Base-by-base conservation (phyloP, 345 rosid genomes). In the Odontarrhena argentea region DNA sequence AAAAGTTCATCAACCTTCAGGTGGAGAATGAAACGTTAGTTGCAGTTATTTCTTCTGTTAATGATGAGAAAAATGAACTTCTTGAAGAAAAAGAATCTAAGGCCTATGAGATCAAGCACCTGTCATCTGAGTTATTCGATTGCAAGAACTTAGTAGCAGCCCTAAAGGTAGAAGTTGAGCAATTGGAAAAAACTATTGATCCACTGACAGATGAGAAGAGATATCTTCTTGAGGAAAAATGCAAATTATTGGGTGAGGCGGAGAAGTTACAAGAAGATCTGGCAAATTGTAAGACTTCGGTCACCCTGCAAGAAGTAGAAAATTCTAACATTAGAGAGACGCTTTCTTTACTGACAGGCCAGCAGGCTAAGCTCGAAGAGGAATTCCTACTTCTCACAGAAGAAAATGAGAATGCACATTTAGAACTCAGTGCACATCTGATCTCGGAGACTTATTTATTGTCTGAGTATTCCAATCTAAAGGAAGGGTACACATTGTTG, bases 21-120 rank as follows among this genome's bases (percentile, higher is more conserved):
- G 71, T 69, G 69, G 93, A 86, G 82, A 87, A 85, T 77, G 85
- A 82, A 66, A 81, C 76, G 35, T 73, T 89, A 66, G 70, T 65
- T 54, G 78, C 60, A 37, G 47, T 55, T 50, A 63, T 83, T 77
- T 75, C 80, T 60, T 87, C 67, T 6, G 67, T 63, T 67, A 74
- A 74, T 42, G 86, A 82, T 60, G 87, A 85, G 82, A 83, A 75
- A 70, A 77, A 76, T 48, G 78, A 57, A 60, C 75, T 80, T 45
- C 63, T 63, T 48, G 89, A 78, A 60, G 86, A 83, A 76, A 85
- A 76, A 28, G 76, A 77, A 63, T 72, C 70, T 54, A 63, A 40
- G 43, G 51, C 69, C 44, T 30, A 44, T 51, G 83, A 87, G 77
- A 80, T 81, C 78, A 84, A 81, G 74, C 80, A 74, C 58, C 75